Conservation (phyloP, 805 yeast genomes). For the Barnettozyma pratensis region DNA sequence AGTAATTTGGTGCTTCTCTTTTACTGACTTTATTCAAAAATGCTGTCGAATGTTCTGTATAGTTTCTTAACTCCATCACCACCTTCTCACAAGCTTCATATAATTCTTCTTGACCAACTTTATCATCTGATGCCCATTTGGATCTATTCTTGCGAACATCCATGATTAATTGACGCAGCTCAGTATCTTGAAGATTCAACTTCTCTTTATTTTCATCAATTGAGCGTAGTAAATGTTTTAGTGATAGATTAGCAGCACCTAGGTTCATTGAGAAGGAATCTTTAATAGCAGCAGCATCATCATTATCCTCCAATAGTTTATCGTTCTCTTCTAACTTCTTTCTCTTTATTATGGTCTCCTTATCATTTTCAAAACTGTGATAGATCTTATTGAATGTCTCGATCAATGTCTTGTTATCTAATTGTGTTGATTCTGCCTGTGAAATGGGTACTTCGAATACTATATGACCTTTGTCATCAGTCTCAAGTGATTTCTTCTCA, state of each 20-base stretch:
- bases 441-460: slow-evolving; percentile 31
- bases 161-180: slow-evolving; percentile 76
- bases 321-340: slow-evolving; percentile 78
- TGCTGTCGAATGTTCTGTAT: slow-evolving; percentile 95
- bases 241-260: slow-evolving; percentile 72
- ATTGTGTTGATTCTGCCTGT: slow-evolving; percentile 25
- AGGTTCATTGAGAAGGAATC: slow-evolving; percentile 37
- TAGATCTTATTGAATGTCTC: slow-evolving; percentile 67
- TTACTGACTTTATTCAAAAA: slow-evolving; percentile 94
- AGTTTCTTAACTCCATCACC: slow-evolving; percentile 80
- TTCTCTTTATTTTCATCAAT: slow-evolving; percentile 80
- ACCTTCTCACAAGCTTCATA: slow-evolving; percentile 98
- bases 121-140: slow-evolving; percentile 95
- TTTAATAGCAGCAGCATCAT: slow-evolving; percentile 14
- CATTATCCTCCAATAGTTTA: slow-evolving; percentile 42
- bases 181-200: slow-evolving; percentile 70
- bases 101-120: slow-evolving; percentile 94
- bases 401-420: slow-evolving; percentile 35
- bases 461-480: slow-evolving; percentile 20
- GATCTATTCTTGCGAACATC: slow-evolving; percentile 95
- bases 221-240: slow-evolving; percentile 73
- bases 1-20: slow-evolving; percentile 96
- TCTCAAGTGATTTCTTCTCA: slow-evolving; percentile 5
- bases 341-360: slow-evolving; percentile 68
- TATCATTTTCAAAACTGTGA: slow-evolving; percentile 72